phyloP scores from a whole-genome alignment of 73 alveolate species.

The Tetrahymena malaccensis region DNA sequence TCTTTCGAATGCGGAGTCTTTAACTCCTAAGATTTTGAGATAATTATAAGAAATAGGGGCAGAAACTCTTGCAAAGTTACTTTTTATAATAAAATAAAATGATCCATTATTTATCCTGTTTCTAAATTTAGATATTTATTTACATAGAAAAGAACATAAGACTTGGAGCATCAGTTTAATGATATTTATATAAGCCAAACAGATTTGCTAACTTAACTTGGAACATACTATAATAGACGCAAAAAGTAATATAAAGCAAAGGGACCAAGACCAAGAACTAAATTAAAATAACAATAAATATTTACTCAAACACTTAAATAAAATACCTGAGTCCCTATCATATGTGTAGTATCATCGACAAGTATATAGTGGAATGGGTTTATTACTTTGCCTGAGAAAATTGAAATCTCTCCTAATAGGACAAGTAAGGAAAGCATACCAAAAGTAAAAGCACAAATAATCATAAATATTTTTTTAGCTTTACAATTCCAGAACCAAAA shows the following conservation, averaged over 20 bases:
- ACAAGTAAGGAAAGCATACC: background rate
- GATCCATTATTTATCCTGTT: background rate
- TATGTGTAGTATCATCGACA: background rate
- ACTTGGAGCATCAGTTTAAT: constrained; percentile 41
- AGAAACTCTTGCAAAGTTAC: background rate
- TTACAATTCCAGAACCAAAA: constrained; percentile 20
- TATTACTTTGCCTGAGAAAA: background rate
- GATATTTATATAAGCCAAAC: constrained; percentile 16
- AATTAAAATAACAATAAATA: background rate
- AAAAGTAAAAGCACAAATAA: background rate
- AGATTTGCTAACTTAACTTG: constrained; percentile 9
- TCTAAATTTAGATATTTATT: background rate
- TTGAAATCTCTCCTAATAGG: background rate
- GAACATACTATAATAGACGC: constrained; percentile 21
- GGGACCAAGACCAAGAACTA: constrained; percentile 5
- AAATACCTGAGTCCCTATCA: background rate
- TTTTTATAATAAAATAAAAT: background rate
- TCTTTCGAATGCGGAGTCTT: background rate
- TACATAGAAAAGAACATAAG: constrained; percentile 33
- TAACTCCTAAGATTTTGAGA: background rate
- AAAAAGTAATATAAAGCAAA: constrained; percentile 13
- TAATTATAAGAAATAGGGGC: background rate
- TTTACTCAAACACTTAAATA: background rate
- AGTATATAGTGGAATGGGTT: background rate
- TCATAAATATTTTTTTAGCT: background rate